Conservation (phyloP, 257 asterid species). For the Solanum paucissectum region DNA sequence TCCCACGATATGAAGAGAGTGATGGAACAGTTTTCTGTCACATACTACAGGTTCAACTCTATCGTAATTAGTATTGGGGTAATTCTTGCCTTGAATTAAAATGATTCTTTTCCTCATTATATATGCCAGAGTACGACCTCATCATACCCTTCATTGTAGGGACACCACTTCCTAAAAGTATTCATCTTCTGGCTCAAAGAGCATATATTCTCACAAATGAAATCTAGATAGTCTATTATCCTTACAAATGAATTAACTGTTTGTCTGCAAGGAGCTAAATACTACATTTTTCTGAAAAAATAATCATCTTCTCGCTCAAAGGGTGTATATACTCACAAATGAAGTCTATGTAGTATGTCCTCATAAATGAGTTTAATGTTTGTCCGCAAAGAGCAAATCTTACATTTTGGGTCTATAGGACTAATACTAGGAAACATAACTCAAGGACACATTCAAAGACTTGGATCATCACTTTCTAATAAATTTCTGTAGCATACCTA, state of each 20-base stretch:
- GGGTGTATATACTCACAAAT: not conserved
- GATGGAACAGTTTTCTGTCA: not conserved
- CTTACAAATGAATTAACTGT: not conserved
- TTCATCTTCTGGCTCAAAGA: not conserved
- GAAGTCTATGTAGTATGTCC: not conserved
- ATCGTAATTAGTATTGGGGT: not conserved
- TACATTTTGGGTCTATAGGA: not conserved
- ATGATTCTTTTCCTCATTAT: not conserved
- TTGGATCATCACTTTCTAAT: not conserved
- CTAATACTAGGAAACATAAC: not conserved
- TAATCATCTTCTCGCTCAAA: not conserved
- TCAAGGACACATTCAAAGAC: not conserved
- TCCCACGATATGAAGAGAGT: not conserved
- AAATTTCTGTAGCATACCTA: not conserved
- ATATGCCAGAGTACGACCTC: not conserved
- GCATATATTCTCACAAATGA: not conserved
- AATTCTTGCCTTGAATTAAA: not conserved
- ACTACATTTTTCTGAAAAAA: not conserved
- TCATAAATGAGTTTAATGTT: not conserved
- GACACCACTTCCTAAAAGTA: not conserved
- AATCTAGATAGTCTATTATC: not conserved
- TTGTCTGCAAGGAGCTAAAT: not conserved
- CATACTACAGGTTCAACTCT: not conserved
- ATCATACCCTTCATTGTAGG: not conserved
- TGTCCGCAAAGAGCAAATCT: not conserved